Conservation (phyloP, 2,329 filamentous ascomycete genomes). For the Colletotrichum sidae region DNA sequence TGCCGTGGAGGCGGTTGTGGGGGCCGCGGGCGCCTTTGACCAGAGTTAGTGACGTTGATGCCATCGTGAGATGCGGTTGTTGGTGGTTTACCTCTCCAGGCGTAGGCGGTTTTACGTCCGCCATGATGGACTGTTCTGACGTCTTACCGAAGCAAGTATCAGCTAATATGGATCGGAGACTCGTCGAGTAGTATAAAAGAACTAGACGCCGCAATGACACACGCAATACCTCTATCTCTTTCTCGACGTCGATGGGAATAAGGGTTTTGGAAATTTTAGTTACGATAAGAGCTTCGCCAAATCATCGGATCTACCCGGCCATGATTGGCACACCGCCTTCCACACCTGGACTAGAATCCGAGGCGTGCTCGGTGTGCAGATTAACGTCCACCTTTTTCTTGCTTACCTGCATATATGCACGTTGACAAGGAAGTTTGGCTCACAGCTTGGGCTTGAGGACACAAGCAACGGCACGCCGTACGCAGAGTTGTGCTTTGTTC, state of each 20-base stretch:
- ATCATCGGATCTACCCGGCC: conserved; percentile 34
- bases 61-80: neutral
- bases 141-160: neutral
- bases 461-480: conserved; percentile 13
- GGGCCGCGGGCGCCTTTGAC: conserved; percentile 20
- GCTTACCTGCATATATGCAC: neutral
- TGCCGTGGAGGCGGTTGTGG: conserved; percentile 21
- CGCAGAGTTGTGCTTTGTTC: neutral
- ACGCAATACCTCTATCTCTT: conserved; percentile 16
- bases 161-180: too few species aligned
- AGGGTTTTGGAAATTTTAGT: conserved; percentile 36
- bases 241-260: conserved; percentile 7
- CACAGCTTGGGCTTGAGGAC: neutral
- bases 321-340: conserved; percentile 29
- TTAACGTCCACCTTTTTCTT: neutral
- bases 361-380: conserved; percentile 2
- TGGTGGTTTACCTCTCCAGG: conserved; percentile 36
- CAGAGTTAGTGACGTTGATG: conserved; percentile 21
- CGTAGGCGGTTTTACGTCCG: conserved; percentile 41
- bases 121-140: conserved; percentile 24
- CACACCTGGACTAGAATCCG: neutral
- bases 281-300: conserved; percentile 37
- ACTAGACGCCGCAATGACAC: neutral
- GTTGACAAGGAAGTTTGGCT: conserved; percentile 17
- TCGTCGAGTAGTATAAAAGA: neutral